Base-by-base conservation (phyloP, 495 filamentous ascomycete genomes). In the Lophium mytilinum region DNA sequence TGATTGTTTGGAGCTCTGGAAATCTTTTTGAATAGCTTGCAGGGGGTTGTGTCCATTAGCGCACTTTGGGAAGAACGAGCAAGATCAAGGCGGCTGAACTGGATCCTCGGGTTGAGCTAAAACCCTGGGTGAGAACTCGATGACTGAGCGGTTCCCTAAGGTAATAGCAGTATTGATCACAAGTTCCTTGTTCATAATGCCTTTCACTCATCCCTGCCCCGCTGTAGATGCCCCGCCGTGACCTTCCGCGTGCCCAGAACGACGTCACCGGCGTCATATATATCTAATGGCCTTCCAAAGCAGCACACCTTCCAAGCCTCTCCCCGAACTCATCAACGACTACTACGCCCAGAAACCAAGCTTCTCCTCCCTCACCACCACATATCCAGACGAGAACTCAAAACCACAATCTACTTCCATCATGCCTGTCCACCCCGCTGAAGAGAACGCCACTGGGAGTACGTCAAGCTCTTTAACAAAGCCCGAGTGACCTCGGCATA, bases 401-500 rank as follows among this genome's bases (percentile, higher is more conserved):
- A 8, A 42, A 49, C n/a, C 14, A 17, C 1, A 30, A 43, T 21
- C 24, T 30, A 6, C 17, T 17, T 8, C 39, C 15, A 71, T 52
- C 15, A 76, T 76, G 75, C 73, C 73, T 39, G 68, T 69, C 52
- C 68, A 64, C 33, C 68, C 69, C 9, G 61, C 64, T 43, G 73
- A 76, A 66, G 74, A 77, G 63, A 66, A 70, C 35, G 64, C 69
- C 15, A 41, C 8, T 17, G 47, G 61, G 35, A 66, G 68, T 67
- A 57, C 17, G 62, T 66, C 24, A 37, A 21, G 34, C 45, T 56
- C 11, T 21, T 52, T 45, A 1, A 9, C 37, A n/a, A n/a, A n/a
- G n/a, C n/a, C n/a, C n/a, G n/a, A n/a, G n/a, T n/a, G n/a, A n/a
- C n/a, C n/a, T 17, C 1, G 53, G 6, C 24, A 30, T 30, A 30